Base-by-base conservation (phyloP, 2,329 filamentous ascomycete genomes). In the Hypoxylon rubiginosum region DNA sequence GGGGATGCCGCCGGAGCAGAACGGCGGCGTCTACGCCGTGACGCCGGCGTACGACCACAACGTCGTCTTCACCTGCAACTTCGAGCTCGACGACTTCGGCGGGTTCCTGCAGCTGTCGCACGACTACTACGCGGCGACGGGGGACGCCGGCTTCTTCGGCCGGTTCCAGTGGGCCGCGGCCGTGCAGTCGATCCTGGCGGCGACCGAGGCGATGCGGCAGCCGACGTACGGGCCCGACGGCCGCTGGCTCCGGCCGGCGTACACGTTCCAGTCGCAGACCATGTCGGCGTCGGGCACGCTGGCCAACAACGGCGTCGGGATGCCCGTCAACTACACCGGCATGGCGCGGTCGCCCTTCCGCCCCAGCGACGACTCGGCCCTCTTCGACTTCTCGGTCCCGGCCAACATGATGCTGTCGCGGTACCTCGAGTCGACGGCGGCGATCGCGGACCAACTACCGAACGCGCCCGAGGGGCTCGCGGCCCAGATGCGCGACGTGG, bases 51-150 rank as follows among this genome's bases (percentile, higher is more conserved):
- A 93, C 71, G 89, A 93, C 72, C 84, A 85, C 1, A 83, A 83
- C 1, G 84, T 90, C 39, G 94, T 97, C 0, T 97, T 96, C 75
- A 95, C 97, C 79, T 97, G 95, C 86, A 97, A 97, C 79, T 97
- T 96, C 79, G 95, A 97, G 80, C 88, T 97, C 49, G 94, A 97
- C 81, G 95, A 92, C 10, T 85, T 97, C 1, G 93, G 94, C 0
- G 90, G 93, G 30, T 97, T 97, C 78, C 84, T 98, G 7, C 88
- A 92, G 45, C 84, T 98, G 4, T 90, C 89, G 0, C 92, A 92
- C 68, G 88, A 96, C 74, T 97, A 97, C 82, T 88, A 92, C 80
- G 84, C 88, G 21, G 85, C 87, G 65, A 97, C 93, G 0, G 84
- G 85, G 0, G 94, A 94, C 39, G 86, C 83, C 0, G 86, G 85